phyloP scores from a whole-genome alignment of 2,329 filamentous ascomycete genomes.

The Pyrenochaeta sp. region DNA sequence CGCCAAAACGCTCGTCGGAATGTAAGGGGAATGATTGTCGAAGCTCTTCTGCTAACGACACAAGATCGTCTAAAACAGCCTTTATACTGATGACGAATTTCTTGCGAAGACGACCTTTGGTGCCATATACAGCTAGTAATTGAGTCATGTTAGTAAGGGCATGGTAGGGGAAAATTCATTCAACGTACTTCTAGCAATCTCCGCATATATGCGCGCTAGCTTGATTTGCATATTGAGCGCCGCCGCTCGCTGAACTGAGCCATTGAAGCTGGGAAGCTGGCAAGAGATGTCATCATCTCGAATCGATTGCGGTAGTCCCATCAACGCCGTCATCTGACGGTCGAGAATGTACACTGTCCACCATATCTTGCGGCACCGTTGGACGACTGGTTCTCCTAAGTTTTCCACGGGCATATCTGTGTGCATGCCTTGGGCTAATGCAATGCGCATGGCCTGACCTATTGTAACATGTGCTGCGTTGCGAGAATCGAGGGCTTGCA shows the following conservation, averaged over 20 bases:
- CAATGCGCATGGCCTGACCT: constrained; percentile 62
- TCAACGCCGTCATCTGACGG: constrained; percentile 62
- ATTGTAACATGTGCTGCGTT: constrained; percentile 58
- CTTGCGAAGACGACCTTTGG: constrained; percentile 58
- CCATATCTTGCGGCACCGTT: constrained; percentile 61
- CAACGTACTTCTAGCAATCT: constrained; percentile 55
- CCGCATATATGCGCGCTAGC: constrained; percentile 55
- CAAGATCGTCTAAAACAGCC: constrained; percentile 50
- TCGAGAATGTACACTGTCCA: constrained; percentile 65
- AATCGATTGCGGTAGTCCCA: constrained; percentile 61
- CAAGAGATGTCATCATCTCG: constrained; percentile 62
- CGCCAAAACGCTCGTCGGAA: constrained; percentile 47
- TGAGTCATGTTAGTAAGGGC: constrained; percentile 1
- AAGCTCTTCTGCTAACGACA: constrained; percentile 53
- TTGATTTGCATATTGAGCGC: constrained; percentile 58
- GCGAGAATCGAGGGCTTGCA: constrained; percentile 61
- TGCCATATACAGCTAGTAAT: constrained; percentile 53
- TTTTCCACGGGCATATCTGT: constrained; percentile 59
- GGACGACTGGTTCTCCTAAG: constrained; percentile 52
- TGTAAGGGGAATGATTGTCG: constrained; percentile 50
- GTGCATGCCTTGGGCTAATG: constrained; percentile 61
- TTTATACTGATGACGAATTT: constrained; percentile 49
- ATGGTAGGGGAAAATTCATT: background rate
- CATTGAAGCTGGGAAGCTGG: constrained; percentile 55
- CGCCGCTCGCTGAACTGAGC: constrained; percentile 50